Conservation (phyloP, 208 protist genomes). For the Leishmania braziliensis region DNA sequence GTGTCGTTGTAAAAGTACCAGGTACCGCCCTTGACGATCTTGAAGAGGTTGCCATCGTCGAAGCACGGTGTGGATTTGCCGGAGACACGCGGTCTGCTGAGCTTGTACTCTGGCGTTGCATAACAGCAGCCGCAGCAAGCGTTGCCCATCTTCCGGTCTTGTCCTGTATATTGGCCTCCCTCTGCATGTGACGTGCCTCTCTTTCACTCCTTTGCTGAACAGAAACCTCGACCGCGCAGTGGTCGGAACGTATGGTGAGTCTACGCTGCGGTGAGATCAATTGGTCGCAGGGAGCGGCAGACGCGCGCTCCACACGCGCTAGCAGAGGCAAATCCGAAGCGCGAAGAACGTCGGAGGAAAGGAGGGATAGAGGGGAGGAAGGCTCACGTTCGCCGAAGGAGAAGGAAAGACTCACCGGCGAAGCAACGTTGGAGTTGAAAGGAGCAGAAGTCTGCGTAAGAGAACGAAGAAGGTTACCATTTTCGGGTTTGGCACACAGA, state of each 20-base stretch:
- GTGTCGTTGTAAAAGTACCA: constrained; percentile 90
- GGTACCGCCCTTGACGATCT: constrained; percentile 54
- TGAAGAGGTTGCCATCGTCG: constrained; percentile 58
- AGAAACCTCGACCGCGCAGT: background rate
- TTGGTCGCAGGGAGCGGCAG: background rate
- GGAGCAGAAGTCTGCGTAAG: background rate
- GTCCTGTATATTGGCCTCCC: background rate
- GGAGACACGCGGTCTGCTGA: constrained; percentile 42
- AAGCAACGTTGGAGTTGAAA: background rate
- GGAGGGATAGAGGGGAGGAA: background rate
- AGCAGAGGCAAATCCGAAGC: constrained; percentile 1
- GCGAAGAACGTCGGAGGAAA: background rate
- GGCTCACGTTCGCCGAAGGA: background rate
- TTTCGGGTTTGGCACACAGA: background rate
- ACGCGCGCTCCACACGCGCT: constrained; percentile 10
- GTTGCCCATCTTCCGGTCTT: constrained; percentile 18
- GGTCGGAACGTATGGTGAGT: background rate
- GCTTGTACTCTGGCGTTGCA: constrained; percentile 34
- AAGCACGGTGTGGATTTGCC: constrained; percentile 63
- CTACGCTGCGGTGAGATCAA: background rate
- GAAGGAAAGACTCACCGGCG: background rate
- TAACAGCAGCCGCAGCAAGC: constrained; percentile 37
- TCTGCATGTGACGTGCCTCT: background rate
- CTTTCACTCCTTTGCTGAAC: background rate
- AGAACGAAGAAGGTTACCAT: background rate